Percentiles rank a stretch among this genome's conserved stretches.
These are phyloP conservation scores for Acacia crassicarpa DNA, from an alignment of 306 rosid genomes.

Conservation along the genomic window DNA sequence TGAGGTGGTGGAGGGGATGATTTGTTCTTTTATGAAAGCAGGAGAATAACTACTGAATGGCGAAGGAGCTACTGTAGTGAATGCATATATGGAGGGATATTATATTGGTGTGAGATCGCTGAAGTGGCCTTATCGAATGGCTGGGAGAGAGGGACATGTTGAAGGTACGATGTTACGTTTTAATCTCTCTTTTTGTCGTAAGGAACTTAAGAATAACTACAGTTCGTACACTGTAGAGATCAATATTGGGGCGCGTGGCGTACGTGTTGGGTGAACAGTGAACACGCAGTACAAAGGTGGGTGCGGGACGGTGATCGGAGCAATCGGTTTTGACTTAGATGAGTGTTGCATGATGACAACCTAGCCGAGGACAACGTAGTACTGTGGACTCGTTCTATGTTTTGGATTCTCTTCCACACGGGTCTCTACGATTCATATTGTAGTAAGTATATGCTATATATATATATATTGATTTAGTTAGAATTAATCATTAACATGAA, in stretches of 20 bases:
- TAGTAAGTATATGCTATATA: no score
- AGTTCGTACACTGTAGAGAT: no score
- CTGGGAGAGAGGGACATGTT: not conserved
- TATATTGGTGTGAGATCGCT: not conserved
- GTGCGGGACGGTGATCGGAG: not conserved
- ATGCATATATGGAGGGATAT: not conserved
- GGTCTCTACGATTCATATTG: no score
- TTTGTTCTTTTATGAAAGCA: not conserved
- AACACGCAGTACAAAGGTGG: not conserved
- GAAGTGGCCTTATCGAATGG: not conserved
- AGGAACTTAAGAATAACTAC: no score
- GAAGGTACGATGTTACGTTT: not conserved
- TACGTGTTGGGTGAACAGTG: not conserved
- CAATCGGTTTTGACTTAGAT: not conserved
- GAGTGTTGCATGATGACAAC: conserved; percentile 10
- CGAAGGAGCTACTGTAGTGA: not conserved
- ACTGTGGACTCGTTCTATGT: not conserved
- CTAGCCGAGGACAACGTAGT: not conserved
- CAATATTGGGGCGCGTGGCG: no score
- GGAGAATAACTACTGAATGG: not conserved
- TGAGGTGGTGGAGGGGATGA: conserved; percentile 25
- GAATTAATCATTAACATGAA: no score
- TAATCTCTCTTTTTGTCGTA: not conserved
- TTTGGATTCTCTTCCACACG: not conserved
- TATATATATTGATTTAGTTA: no score